Conservation (phyloP, 2,329 filamentous ascomycete genomes). For the Pseudogymnoascus sp. region DNA sequence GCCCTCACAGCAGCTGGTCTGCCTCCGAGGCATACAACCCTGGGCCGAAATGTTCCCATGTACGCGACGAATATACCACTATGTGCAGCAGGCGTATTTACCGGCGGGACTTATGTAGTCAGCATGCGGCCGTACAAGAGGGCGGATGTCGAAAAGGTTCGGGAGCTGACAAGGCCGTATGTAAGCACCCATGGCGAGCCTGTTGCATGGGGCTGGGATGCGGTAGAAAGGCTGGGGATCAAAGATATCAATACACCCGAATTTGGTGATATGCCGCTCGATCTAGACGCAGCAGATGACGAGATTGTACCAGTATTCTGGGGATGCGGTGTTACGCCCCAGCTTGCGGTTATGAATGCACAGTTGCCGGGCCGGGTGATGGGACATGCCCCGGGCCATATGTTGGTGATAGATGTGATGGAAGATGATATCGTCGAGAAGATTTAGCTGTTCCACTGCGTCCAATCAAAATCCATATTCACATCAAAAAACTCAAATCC, state of each 20-base stretch:
- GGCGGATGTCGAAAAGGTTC: conserved; percentile 42
- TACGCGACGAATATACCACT: conserved; percentile 51
- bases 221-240: conserved; percentile 44
- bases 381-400: conserved; percentile 54
- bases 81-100: conserved; percentile 50
- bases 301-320: conserved; percentile 49
- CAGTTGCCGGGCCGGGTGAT: conserved; percentile 47
- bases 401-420: conserved; percentile 49
- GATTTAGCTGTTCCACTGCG: conserved; percentile 11
- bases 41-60: conserved; percentile 49
- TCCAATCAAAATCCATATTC: conserved; percentile 29
- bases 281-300: conserved; percentile 32
- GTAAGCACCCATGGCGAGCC: conserved; percentile 54
- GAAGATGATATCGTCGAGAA: conserved; percentile 31
- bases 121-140: conserved; percentile 53
- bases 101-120: conserved; percentile 46
- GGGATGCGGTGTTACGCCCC: conserved; percentile 60
- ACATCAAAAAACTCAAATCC: conserved; percentile 33
- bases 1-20: conserved; percentile 45
- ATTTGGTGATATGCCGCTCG: conserved; percentile 45
- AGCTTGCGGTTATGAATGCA: conserved; percentile 53
- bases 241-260: conserved; percentile 42
- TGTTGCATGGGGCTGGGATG: conserved; percentile 57
- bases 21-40: conserved; percentile 40
- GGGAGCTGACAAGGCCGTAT: conserved; percentile 47